These are phyloP conservation scores for Cucumis hystrix DNA, from an alignment of 306 rosid genomes.

Conservation along the genomic window DNA sequence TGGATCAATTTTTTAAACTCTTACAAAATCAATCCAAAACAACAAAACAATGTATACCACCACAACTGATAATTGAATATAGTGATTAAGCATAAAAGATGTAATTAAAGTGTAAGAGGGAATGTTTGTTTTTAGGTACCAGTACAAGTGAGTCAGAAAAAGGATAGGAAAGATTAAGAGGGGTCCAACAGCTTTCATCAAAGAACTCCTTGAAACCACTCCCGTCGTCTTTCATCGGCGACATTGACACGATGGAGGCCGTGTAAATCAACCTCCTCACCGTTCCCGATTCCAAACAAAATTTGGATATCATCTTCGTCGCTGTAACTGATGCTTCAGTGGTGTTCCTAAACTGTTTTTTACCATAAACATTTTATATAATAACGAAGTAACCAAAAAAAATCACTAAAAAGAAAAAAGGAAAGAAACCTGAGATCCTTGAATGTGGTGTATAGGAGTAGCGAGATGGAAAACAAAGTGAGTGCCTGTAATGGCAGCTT, in stretches of 20 bases:
- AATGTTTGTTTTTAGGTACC: background rate
- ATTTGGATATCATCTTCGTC: constrained; percentile 11
- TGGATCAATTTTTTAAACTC: too few species aligned
- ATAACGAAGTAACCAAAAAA: too few species aligned
- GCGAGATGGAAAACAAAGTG: constrained; percentile 22
- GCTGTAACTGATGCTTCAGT: constrained; percentile 13
- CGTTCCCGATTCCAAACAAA: constrained; percentile 13
- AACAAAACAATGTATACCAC: too few species aligned
- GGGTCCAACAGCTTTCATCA: constrained; percentile 36
- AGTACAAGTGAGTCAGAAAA: background rate
- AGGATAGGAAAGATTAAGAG: constrained; percentile 12
- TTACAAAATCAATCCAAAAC: too few species aligned
- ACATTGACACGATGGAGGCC: constrained; percentile 12
- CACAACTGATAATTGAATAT: too few species aligned
- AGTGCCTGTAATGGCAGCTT: constrained; percentile 17
- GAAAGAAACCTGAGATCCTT: constrained; percentile 8
- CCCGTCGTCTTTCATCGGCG: constrained; percentile 19
- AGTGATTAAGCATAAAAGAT: too few species aligned
- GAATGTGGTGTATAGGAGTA: constrained; percentile 11
- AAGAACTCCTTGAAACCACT: constrained; percentile 17
- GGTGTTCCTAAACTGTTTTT: too few species aligned
- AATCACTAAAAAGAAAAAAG: too few species aligned
- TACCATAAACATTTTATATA: too few species aligned
- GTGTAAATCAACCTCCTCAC: constrained; percentile 27
- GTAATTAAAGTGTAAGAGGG: background rate